Evolutionary conservation across 2,329 filamentous ascomycete species (phyloP), one percentile per base, ranked within the genome.

Genomic region (Penicillium sp.): DNA sequence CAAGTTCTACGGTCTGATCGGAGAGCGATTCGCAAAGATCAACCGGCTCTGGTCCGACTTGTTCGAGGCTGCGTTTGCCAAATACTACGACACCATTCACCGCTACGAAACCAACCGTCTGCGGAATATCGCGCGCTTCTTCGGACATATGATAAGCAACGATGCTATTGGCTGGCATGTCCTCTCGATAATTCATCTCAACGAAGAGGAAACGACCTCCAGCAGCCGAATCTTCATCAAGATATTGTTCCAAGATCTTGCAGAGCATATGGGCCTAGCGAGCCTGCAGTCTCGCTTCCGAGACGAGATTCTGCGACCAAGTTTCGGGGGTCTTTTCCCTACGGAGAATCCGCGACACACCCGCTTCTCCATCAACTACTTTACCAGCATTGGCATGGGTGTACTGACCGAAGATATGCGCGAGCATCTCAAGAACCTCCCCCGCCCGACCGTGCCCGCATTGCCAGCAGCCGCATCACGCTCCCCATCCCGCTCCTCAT

Each of bases 201-300:
- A 93, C 63, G 90, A 98, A 67, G 91, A 97, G 48, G 93, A 98
- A 62, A 98, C 93, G 0, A 98, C 91, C 0, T 91, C 89, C 1
- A 93, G 89, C 52, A 95, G 88, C 58, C 88, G 93, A 75, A 97
- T 98, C 68, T 98, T 97, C 65, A 87, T 98, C 76, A 97, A 96
- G 74, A 97, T 97, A 47, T 73, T 98, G 10, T 94, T 98, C 65
- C 89, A 97, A 67, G 89, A 96, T 62, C 80, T 97, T 20, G 80
- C 84, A 4, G 89, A 96, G 69, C 86, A 88, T 50, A 78, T 95
- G 49, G 91, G 93, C 47, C 83, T 96, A 77, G 77, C 83, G 38
- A 87, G 86, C 61, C 72, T 98, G 42, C 83, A 86, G 57, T 79
- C 83, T 37, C 81, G 87, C 14, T 78, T 96, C 70, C 81, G 78